These are phyloP conservation scores for Leishmania mexicana DNA, from an alignment of 208 protist genomes.

Conservation along the genomic window DNA sequence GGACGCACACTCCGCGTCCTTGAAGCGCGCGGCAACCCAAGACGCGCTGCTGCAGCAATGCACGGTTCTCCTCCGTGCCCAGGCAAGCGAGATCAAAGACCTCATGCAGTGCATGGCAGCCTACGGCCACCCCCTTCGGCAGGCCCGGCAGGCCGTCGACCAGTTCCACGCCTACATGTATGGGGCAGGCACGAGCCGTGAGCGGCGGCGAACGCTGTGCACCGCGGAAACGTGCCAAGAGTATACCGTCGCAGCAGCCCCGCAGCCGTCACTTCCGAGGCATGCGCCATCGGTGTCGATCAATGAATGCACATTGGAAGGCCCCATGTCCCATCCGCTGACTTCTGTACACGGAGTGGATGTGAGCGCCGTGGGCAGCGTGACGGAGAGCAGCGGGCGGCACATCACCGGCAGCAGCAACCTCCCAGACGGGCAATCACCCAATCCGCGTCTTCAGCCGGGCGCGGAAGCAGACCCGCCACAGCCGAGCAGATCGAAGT, in stretches of 20 bases:
- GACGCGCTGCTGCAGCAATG: slow-evolving; percentile 35
- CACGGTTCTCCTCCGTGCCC: slow-evolving; percentile 24
- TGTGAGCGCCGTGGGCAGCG: background rate
- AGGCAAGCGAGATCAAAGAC: slow-evolving; percentile 38
- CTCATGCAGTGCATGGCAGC: slow-evolving; percentile 39
- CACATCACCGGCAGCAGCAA: background rate
- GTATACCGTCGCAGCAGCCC: background rate
- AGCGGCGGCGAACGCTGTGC: slow-evolving; percentile 10
- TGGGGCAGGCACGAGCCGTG: background rate
- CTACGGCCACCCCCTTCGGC: slow-evolving; percentile 18
- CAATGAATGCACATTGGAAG: background rate
- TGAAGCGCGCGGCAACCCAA: slow-evolving; percentile 34
- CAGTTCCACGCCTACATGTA: background rate
- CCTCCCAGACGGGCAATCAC: slow-evolving; percentile 20
- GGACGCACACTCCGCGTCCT: slow-evolving; percentile 45
- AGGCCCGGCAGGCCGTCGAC: slow-evolving; percentile 18
- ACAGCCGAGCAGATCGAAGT: background rate
- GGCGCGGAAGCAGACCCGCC: background rate
- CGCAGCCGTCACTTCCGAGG: background rate
- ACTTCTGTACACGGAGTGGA: background rate
- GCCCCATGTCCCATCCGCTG: background rate
- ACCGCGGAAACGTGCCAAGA: background rate
- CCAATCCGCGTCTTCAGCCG: slow-evolving; percentile 26
- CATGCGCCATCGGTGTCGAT: background rate
- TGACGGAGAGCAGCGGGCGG: background rate